These are phyloP conservation scores for Datisca glomerata DNA, from an alignment of 306 rosid genomes.

Conservation along the genomic window DNA sequence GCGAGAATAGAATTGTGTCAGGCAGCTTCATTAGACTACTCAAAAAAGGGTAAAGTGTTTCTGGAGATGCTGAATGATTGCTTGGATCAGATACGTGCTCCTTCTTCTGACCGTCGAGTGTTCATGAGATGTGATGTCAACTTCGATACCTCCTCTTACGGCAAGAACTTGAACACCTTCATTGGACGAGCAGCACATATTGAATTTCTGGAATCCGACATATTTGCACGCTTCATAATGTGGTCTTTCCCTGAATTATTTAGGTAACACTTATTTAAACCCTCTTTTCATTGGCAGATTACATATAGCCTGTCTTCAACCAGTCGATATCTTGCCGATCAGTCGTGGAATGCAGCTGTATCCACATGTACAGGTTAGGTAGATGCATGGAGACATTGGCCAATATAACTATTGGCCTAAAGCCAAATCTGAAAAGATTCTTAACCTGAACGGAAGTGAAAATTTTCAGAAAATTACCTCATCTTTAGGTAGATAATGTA, in stretches of 20 bases:
- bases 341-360: too few species aligned
- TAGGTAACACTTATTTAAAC: constrained; percentile 30
- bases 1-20: constrained; percentile 88
- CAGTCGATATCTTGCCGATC: neutral
- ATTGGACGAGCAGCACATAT: constrained; percentile 92
- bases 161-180: constrained; percentile 78
- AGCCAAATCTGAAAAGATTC: neutral
- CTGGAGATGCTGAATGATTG: constrained; percentile 70
- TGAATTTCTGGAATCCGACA: constrained; percentile 79
- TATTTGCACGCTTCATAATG: constrained; percentile 65
- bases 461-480: neutral
- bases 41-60: constrained; percentile 59
- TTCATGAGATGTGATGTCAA: constrained; percentile 87
- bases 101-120: constrained; percentile 42
- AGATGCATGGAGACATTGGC: neutral
- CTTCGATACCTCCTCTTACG: constrained; percentile 64
- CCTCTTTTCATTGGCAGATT: too few species aligned
- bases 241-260: constrained; percentile 90
- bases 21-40: constrained; percentile 66
- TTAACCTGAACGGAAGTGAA: neutral
- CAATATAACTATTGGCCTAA: neutral
- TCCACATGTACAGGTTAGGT: neutral
- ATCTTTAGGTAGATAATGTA: neutral
- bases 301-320: too few species aligned
- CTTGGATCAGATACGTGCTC: constrained; percentile 73